Evolutionary conservation across 768 basidiomycete species (phyloP), one percentile per base, ranked within the genome.

Genomic region (Mycena latifolia): DNA sequence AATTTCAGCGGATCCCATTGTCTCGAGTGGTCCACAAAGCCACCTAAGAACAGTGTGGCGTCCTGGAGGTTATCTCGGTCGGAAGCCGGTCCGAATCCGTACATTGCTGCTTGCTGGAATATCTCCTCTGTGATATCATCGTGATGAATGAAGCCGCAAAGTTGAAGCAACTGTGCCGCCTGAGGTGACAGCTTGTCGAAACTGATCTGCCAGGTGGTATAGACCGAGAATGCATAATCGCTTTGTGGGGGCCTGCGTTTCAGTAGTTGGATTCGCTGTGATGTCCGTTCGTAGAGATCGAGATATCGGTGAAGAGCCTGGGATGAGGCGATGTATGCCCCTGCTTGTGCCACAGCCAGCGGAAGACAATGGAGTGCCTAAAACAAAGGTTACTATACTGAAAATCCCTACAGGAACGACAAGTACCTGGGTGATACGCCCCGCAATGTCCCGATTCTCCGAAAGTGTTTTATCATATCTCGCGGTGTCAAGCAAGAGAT

Each of bases 341-440:
- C 47, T 7, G 47, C 47, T 12, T 48, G 47, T 27, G 47, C 47
- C 25, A 48, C 47, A 48, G 47, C 47, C 47, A 48, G 27, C 22
- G 47, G 47, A 9, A 48, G 28, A 17, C 47, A 48, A 14, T 48
- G 47, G 1, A 48, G 25, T 48, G 5, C 27, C 47, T 48, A 25
- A 3, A 5, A 48, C 5, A 10, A n/a, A n/a, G n/a, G 41, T 43
- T 20, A 43, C 12, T 33, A 6, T 11, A 33, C 6, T 11, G n/a
- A 3, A 20, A 20, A 43, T n/a, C 6, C 5, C 18, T 3, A n/a
- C n/a, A 5, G 2, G 20, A 20, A 43, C n/a, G n/a, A n/a, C n/a
- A 20, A 20, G 18, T 43, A 43, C 41, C 41, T 43, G 3, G 10
- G n/a, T 20, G 41, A 43, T 3, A 5, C 10, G 41, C 20, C 20